Evolutionary conservation across 1,139 yeast species (phyloP), one percentile per base, ranked within the genome.

Genomic region (Suhomyces kunorum): DNA sequence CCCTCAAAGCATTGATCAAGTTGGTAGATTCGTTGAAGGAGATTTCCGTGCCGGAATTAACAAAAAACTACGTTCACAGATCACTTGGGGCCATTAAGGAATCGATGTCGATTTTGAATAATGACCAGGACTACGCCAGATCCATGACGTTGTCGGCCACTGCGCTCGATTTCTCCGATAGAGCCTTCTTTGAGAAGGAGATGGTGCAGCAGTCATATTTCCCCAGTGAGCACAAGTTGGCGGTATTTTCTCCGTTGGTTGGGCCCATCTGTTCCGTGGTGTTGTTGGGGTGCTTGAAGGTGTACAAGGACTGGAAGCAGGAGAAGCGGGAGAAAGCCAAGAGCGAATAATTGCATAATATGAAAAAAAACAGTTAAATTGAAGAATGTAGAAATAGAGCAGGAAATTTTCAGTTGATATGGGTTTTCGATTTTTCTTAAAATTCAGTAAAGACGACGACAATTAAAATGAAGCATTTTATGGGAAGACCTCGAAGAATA

Each of bases 191-290:
- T 59, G 95, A 90, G 50, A 86, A 87, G 53, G 90, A 85, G 61
- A 90, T 92, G 95, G 92, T 90, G 7, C 96, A 88, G 55, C 97
- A 90, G 56, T 87, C 86, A 35, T 89, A 86, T 55, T 89, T 90
- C 70, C 98, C 98, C 0, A 90, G 87, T 49, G 97, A 90, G 56
- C 98, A 92, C 59, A 89, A 88, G 58, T 70, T 90, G 55, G 98
- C 98, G 0, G 96, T 92, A 0, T 92, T 89, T 50, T 70, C 88
- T 53, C 98, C 98, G 0, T 66, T 92, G 39, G 62, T 89, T 27
- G 98, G 97, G 0, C 98, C 98, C 0, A 67, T 89, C 18, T 66
- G 78, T 1, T 77, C 92, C 14, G 90, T 92, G n/a, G 59, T 83
- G 15, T 32, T 74, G 1, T 59, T 87, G 51, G 89, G 90, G 0